Evolutionary conservation across 2,329 filamentous ascomycete genomes (phyloP).

Genomic region (Mycosphaerelloides madeirae): DNA sequence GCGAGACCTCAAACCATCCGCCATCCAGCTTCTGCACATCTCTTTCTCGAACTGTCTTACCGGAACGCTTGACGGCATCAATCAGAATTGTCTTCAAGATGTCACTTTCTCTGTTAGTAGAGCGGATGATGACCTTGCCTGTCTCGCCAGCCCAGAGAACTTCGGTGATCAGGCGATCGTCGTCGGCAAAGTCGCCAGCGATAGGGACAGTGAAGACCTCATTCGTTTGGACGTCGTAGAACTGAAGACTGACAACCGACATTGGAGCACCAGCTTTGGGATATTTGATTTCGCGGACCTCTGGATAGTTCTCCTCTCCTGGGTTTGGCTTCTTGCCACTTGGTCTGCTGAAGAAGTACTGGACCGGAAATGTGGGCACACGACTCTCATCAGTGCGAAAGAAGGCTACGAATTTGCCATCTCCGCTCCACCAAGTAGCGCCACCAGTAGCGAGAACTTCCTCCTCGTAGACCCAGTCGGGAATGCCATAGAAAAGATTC

Average conservation of each 20-base stretch:
- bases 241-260: conserved; percentile 78
- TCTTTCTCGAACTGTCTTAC: conserved; percentile 71
- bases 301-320: conserved; percentile 84
- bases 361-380: conserved; percentile 85
- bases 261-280: conserved; percentile 94
- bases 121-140: conserved; percentile 75
- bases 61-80: conserved; percentile 67
- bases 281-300: conserved; percentile 90
- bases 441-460: conserved; percentile 76
- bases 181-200: conserved; percentile 69
- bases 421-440: conserved; percentile 92
- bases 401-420: conserved; percentile 86
- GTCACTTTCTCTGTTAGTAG: conserved; percentile 92
- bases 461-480: conserved; percentile 94
- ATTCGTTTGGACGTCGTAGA: conserved; percentile 75
- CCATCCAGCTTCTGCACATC: conserved; percentile 83
- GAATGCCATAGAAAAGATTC: conserved; percentile 90
- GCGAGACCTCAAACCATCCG: conserved; percentile 93
- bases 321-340: conserved; percentile 63
- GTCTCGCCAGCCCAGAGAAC: conserved; percentile 77
- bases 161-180: conserved; percentile 86
- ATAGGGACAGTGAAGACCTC: conserved; percentile 78
- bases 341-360: conserved; percentile 86
- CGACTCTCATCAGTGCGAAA: conserved; percentile 87
- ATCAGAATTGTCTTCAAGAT: conserved; percentile 82